Evolutionary conservation across 495 filamentous ascomycete genomes (phyloP).

Genomic region (Lasiosphaeria ovina): DNA sequence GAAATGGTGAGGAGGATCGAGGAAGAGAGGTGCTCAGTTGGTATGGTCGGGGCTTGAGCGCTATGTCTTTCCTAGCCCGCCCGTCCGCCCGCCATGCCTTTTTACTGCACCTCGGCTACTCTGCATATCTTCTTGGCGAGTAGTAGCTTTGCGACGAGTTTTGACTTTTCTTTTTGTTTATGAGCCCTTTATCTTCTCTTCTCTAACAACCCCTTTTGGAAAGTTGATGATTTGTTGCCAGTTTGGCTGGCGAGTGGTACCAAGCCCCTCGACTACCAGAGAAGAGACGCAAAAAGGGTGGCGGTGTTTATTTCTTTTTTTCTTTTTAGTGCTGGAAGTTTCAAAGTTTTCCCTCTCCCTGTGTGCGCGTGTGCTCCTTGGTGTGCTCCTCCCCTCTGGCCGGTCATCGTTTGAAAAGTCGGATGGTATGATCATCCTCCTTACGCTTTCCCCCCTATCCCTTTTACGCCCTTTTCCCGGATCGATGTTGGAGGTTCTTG

Average conservation of each 20-base stretch:
- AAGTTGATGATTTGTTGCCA: slow-evolving; percentile 13
- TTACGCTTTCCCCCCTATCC: too few relatives aligned
- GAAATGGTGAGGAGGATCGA: slow-evolving; percentile 52
- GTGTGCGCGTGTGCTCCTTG: neutral
- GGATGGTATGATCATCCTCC: too few relatives aligned
- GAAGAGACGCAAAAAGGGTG: neutral
- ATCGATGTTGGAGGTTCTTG: slow-evolving; percentile 1
- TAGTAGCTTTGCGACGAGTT: neutral
- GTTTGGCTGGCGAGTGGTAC: neutral
- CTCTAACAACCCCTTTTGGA: slow-evolving; percentile 12
- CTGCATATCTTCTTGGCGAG: slow-evolving; percentile 2
- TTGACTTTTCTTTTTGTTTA: neutral
- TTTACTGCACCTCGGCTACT: slow-evolving; percentile 5
- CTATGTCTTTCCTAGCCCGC: neutral
- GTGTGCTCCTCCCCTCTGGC: neutral
- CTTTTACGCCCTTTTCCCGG: too few relatives aligned
- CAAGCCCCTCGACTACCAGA: neutral
- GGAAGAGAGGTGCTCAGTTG: slow-evolving; percentile 35
- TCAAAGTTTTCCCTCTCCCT: too few relatives aligned
- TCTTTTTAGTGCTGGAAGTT: neutral
- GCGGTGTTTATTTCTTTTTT: slow-evolving; percentile 3
- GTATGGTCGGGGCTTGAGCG: slow-evolving; percentile 25
- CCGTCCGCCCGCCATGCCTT: neutral
- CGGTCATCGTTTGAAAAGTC: too few relatives aligned
- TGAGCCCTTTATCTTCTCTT: slow-evolving; percentile 13